Percentiles rank a stretch among this genome's conserved stretches.
Evolutionary conservation across 2,329 filamentous ascomycete species (phyloP).

Genomic region (Aspergillus sp.): DNA sequence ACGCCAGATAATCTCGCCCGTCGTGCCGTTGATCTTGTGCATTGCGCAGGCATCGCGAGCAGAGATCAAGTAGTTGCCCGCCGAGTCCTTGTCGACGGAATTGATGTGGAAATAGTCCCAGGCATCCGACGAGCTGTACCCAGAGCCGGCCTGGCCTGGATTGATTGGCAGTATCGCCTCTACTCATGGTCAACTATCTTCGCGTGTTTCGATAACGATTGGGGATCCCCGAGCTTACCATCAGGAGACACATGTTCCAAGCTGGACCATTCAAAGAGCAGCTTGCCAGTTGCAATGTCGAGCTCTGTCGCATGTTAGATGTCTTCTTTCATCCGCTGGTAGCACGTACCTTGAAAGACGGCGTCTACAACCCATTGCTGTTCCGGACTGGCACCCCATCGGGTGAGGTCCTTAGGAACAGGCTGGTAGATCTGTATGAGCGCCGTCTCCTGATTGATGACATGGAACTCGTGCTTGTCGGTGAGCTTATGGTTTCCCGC

Average conservation of each 20-base stretch:
- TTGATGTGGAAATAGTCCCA: conserved; percentile 48
- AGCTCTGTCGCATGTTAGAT: conserved; percentile 15
- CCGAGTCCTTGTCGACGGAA: conserved; percentile 30
- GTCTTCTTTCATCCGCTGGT: conserved; percentile 11
- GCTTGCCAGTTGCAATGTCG: conserved; percentile 45
- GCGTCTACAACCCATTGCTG: conserved; percentile 50
- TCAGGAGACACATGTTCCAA: conserved; percentile 47
- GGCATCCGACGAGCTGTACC: conserved; percentile 29
- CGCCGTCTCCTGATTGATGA: conserved; percentile 45
- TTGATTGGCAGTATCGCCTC: conserved; percentile 41
- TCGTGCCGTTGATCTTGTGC: conserved; percentile 40
- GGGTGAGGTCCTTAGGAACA: conserved; percentile 36
- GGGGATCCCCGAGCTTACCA: conserved; percentile 20
- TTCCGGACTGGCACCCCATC: conserved; percentile 38
- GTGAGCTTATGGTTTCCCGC: conserved; percentile 40
- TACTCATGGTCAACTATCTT: conserved; percentile 15
- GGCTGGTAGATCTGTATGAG: conserved; percentile 48
- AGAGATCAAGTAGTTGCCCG: conserved; percentile 41
- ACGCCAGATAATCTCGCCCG: conserved; percentile 41
- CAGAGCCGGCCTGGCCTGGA: conserved; percentile 35
- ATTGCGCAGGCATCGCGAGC: conserved; percentile 38
- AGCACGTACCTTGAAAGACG: conserved; percentile 42
- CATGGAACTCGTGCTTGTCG: conserved; percentile 48
- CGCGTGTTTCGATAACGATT: neutral
- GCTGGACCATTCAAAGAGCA: conserved; percentile 52